phyloP scores from a whole-genome alignment of 2,329 filamentous ascomycete species.

The Alternaria sp. region DNA sequence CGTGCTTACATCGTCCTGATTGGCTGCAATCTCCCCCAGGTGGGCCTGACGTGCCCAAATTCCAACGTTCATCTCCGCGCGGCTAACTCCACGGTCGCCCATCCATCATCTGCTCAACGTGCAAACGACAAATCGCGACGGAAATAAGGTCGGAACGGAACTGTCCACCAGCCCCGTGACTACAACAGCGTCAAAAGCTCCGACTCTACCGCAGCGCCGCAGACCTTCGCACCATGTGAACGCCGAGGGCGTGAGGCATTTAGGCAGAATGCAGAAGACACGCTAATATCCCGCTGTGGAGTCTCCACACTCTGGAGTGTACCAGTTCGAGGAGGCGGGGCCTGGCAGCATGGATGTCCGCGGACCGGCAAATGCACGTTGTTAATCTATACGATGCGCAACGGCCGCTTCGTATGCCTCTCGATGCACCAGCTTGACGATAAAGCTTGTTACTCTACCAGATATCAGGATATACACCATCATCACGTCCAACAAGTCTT shows the following conservation, averaged over 20 bases:
- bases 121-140: not conserved
- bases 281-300: slow-evolving; percentile 14
- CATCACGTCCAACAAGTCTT: not conserved
- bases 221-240: not conserved
- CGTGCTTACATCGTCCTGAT: not conserved
- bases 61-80: not conserved
- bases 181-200: not conserved
- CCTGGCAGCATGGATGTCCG: slow-evolving; percentile 1
- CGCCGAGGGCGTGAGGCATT: slow-evolving; percentile 1
- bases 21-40: not conserved
- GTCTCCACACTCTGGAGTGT: slow-evolving; percentile 7
- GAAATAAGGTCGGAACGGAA: not conserved
- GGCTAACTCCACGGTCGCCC: not conserved
- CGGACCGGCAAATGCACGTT: slow-evolving; percentile 7
- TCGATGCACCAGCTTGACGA: not conserved
- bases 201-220: not conserved
- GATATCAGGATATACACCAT: not conserved
- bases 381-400: not conserved
- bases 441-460: not conserved
- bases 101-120: not conserved
- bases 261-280: slow-evolving; percentile 6
- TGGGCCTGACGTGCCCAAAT: not conserved
- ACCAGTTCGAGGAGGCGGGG: slow-evolving; percentile 2
- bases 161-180: no score
- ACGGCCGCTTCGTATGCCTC: not conserved